phyloP scores from a whole-genome alignment of 345 rosid species.

The Acer campestre region DNA sequence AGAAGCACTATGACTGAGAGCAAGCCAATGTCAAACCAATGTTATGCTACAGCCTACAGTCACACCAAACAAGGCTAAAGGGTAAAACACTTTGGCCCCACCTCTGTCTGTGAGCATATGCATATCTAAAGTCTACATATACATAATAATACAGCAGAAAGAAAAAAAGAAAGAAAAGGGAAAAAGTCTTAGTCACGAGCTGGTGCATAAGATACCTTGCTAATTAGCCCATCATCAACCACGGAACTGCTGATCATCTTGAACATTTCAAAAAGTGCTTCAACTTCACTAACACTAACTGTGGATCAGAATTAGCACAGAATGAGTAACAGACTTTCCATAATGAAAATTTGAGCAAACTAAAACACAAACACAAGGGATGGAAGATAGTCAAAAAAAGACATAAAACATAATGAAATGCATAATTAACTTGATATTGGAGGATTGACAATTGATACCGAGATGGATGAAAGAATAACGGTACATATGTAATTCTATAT shows the following conservation, averaged over 20 bases:
- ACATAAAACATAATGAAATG: neutral
- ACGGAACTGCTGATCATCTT: constrained; percentile 98
- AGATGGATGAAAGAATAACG: neutral
- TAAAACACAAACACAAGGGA: neutral
- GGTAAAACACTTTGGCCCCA: neutral
- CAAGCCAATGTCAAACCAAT: neutral
- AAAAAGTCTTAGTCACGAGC: neutral
- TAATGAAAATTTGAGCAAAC: neutral
- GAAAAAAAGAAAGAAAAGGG: neutral
- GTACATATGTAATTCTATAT: neutral
- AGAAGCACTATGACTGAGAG: neutral
- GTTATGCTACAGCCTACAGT: neutral
- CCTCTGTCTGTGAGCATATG: neutral
- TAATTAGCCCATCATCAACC: constrained; percentile 93
- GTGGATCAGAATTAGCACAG: constrained; percentile 32
- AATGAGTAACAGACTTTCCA: neutral
- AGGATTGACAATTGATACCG: neutral
- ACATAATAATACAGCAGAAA: neutral
- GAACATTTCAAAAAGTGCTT: constrained; percentile 93
- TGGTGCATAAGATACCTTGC: constrained; percentile 58
- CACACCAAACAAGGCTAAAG: neutral
- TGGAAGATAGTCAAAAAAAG: neutral
- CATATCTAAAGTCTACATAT: neutral
- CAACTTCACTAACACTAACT: constrained; percentile 99
- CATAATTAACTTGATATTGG: neutral